Conservation (phyloP, 2,329 filamentous ascomycete genomes). For the Fusarium agapanthi region DNA sequence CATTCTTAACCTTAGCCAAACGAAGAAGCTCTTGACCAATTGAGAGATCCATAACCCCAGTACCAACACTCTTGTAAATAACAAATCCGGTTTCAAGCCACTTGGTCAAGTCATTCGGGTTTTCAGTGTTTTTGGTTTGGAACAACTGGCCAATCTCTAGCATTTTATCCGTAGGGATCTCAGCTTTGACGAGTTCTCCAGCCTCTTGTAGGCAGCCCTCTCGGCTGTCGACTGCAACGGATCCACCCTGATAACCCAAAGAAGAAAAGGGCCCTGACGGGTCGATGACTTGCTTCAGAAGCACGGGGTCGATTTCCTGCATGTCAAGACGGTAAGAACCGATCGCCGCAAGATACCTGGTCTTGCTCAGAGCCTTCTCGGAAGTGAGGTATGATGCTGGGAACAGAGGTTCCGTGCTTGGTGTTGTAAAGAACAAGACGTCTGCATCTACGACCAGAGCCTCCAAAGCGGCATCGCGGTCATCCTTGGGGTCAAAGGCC, state of each 20-base stretch:
- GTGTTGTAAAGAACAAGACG: slow-evolving; percentile 46
- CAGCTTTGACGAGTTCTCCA: slow-evolving; percentile 45
- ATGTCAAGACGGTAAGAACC: slow-evolving; percentile 47
- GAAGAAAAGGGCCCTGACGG: slow-evolving; percentile 3
- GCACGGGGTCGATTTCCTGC: slow-evolving; percentile 45
- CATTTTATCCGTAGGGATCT: slow-evolving; percentile 33
- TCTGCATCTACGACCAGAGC: slow-evolving; percentile 34
- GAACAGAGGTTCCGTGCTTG: slow-evolving; percentile 44
- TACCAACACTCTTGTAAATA: slow-evolving; percentile 74
- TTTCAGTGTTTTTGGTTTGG: slow-evolving; percentile 13
- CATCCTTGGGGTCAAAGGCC: slow-evolving; percentile 12
- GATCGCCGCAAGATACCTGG: slow-evolving; percentile 43
- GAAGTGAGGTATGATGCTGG: slow-evolving; percentile 33
- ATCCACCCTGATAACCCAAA: slow-evolving; percentile 4
- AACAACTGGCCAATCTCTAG: slow-evolving; percentile 64
- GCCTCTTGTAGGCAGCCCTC: slow-evolving; percentile 45
- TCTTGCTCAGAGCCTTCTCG: slow-evolving; percentile 34
- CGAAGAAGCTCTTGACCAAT: slow-evolving; percentile 66
- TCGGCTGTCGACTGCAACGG: slow-evolving; percentile 40
- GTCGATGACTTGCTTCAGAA: slow-evolving; percentile 36
- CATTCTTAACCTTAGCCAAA: slow-evolving; percentile 61
- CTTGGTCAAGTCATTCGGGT: slow-evolving; percentile 52
- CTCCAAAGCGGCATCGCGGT: slow-evolving; percentile 25
- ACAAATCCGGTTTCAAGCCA: slow-evolving; percentile 72
- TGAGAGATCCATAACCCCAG: slow-evolving; percentile 74